phyloP scores from a whole-genome alignment of 2,329 filamentous ascomycete genomes.

The Talaromyces sp. region DNA sequence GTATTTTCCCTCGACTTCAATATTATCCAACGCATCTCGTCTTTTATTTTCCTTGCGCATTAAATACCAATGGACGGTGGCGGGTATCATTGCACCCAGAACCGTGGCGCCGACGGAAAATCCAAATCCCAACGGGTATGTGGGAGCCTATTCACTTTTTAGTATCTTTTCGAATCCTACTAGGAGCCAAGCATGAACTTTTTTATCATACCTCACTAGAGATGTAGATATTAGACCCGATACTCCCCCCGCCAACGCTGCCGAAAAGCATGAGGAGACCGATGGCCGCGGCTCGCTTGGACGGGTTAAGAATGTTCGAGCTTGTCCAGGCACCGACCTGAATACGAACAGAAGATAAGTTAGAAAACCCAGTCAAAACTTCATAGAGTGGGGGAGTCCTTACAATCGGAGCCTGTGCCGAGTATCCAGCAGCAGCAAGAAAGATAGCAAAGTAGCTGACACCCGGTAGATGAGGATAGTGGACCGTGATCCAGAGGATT shows the following conservation, averaged over 20 bases:
- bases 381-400: background rate
- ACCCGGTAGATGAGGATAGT: background rate
- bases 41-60: slow-evolving; percentile 29
- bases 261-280: slow-evolving; percentile 26
- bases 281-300: slow-evolving; percentile 1
- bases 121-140: slow-evolving; percentile 16
- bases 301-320: slow-evolving; percentile 2
- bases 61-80: slow-evolving; percentile 13
- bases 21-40: slow-evolving; percentile 25
- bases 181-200: no score
- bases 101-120: slow-evolving; percentile 5
- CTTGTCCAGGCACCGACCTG: slow-evolving; percentile 2
- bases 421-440: slow-evolving; percentile 1
- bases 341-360: background rate
- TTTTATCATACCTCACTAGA: background rate
- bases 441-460: slow-evolving; percentile 5
- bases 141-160: slow-evolving; percentile 5
- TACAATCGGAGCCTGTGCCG: slow-evolving; percentile 1
- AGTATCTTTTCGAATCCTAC: background rate
- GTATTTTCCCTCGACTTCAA: slow-evolving; percentile 30
- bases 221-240: slow-evolving; percentile 30
- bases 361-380: no score
- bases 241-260: slow-evolving; percentile 19
- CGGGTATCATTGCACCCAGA: slow-evolving; percentile 6
- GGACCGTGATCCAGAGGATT: background rate